Evolutionary conservation across 441 rosid species (phyloP), one percentile per base, ranked within the genome.

Genomic region (Eruca vesicaria): DNA sequence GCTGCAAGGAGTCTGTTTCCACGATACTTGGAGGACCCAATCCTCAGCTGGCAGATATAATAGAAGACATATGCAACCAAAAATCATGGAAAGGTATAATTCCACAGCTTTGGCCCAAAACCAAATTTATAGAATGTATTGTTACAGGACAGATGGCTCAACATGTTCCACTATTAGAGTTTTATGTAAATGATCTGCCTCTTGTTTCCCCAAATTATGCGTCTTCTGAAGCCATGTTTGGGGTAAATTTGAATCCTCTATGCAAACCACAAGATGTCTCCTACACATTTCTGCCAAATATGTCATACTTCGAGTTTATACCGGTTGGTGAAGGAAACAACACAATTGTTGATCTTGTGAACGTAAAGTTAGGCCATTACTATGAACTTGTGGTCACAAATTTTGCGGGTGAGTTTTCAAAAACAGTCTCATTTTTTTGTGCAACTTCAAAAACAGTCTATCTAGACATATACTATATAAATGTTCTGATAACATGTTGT

Each of bases 281-380:
- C 5, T 90, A 88, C 68, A 90, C 92, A 20, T 80, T 90, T 45
- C 67, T 90, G 5, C 90, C 93, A 0, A 87, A 84, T 56, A 87
- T 88, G 91, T 90, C 93, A 69, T 90, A 83, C 68, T 87, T 88
- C 3, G 93, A 90, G 79, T 90, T 90, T 79, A 55, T 87, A 35
- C 86, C 83, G 0, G 78, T 85, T 15, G 71, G 75, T 63, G 41
- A 56, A n/a, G 72, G 36, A 20, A 56, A 36, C 16, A 63, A 62
- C 7, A 77, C 72, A 4, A 84, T 86, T 71, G 84, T 88, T 48
- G 87, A 87, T 74, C 93, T 90, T 57, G 86, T 67, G 36, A 19
- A 52, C 10, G 71, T 67, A 12, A 67, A 31, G 31, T 50, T 67
- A 20, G 71, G 61, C 52, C 9, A 4, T 32, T 56, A 56, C 60